Conservation (phyloP, 768 basidiomycete genomes). For the Goffeauzyma gilvescens region DNA sequence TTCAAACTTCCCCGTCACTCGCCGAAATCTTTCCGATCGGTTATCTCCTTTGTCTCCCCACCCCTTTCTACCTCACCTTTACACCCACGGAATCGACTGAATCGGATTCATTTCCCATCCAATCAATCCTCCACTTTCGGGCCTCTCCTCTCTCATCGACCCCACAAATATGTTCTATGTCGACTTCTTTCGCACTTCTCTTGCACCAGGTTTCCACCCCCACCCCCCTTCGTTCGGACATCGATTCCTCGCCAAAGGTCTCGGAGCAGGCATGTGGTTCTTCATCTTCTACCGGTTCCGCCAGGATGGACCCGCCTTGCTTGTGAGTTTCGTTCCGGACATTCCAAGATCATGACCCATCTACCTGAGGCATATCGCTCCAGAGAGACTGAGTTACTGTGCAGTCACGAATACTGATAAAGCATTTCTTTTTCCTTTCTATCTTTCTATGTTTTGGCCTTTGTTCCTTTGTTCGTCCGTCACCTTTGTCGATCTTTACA, state of each 20-base stretch:
- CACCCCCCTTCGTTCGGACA: slow-evolving; percentile 63
- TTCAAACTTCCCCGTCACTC: too few species aligned
- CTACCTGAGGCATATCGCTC: background rate
- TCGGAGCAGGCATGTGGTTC: slow-evolving; percentile 95
- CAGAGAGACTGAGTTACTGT: background rate
- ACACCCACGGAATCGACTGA: too few species aligned
- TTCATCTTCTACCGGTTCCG: slow-evolving; percentile 91
- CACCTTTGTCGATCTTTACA: slow-evolving; percentile 2
- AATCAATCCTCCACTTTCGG: too few species aligned
- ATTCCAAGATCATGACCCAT: slow-evolving; percentile 2
- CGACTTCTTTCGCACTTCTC: background rate
- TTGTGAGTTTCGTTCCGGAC: slow-evolving; percentile 39
- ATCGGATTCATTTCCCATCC: too few species aligned
- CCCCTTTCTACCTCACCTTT: too few species aligned
- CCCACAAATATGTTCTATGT: background rate
- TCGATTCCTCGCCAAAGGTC: slow-evolving; percentile 58
- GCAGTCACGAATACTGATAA: background rate
- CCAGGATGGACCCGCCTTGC: too few species aligned
- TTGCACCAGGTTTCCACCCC: slow-evolving; percentile 53
- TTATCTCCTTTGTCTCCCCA: too few species aligned
- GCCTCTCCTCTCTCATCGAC: too few species aligned
- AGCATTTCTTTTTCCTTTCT: background rate
- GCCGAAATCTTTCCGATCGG: too few species aligned
- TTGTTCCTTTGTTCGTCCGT: slow-evolving; percentile 49
- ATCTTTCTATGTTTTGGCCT: slow-evolving; percentile 45